phyloP scores from a whole-genome alignment of 495 filamentous ascomycete species.

The Talaromyces nanjingensis region DNA sequence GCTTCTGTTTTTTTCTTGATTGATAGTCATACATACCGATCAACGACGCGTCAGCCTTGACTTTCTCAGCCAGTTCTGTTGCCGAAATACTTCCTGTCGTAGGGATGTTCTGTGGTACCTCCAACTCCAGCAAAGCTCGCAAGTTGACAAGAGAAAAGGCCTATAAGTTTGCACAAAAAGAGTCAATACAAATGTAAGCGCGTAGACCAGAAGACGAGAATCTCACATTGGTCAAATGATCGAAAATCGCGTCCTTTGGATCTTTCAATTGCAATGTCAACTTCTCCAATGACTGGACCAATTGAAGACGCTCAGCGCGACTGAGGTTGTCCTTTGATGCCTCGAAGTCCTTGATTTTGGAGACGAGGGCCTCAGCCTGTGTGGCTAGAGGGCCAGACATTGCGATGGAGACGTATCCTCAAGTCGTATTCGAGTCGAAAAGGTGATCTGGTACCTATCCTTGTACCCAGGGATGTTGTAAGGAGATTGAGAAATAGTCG shows the following conservation, averaged over 20 bases:
- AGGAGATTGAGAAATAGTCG: neutral
- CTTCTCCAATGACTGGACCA: conserved; percentile 14
- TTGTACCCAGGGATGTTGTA: neutral
- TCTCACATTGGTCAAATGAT: conserved; percentile 14
- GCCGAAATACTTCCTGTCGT: conserved; percentile 13
- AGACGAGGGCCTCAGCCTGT: conserved; percentile 14
- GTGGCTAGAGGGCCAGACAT: conserved; percentile 5
- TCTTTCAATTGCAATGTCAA: conserved; percentile 15
- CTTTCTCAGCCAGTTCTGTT: conserved; percentile 13
- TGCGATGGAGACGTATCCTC: neutral
- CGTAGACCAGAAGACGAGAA: neutral
- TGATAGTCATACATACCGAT: conserved; percentile 11
- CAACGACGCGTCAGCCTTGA: conserved; percentile 14
- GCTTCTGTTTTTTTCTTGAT: neutral
- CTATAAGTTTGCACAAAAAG: neutral
- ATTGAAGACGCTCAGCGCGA: conserved; percentile 10
- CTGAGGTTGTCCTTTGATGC: conserved; percentile 8
- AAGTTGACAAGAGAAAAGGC: conserved; percentile 9
- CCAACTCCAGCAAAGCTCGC: conserved; percentile 14
- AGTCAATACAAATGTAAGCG: neutral
- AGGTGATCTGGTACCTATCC: neutral
- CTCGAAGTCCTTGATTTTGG: conserved; percentile 12
- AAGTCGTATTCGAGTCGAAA: neutral
- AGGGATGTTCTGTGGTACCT: conserved; percentile 15
- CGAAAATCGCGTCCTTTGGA: conserved; percentile 17